A percentile compares a stretch with the other conserved stretches of the same genome.
phyloP scores from a whole-genome alignment of 208 protist species.

The Naegleria gruberi region DNA sequence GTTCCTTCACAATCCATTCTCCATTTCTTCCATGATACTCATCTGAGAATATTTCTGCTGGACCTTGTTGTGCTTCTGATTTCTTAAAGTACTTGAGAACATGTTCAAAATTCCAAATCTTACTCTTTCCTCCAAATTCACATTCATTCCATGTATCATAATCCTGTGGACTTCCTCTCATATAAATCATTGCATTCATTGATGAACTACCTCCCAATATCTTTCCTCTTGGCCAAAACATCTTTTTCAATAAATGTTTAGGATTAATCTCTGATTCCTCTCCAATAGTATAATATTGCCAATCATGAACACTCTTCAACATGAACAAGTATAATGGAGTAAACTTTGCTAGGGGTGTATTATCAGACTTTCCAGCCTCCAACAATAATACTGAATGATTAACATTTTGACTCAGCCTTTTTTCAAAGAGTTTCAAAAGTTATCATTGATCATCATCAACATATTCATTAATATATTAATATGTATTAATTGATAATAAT shows the following conservation, averaged over 20 bases:
- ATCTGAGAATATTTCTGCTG: background rate
- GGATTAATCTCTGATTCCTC: background rate
- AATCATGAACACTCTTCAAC: conserved; percentile 5
- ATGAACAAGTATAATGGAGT: background rate
- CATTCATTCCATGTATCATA: background rate
- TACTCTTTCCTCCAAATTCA: no score
- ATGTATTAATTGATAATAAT: no score
- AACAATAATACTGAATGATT: conserved; percentile 37
- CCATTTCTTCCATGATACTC: background rate
- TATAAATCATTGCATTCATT: conserved; percentile 31
- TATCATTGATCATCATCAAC: no score
- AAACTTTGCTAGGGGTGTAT: background rate
- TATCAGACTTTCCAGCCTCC: conserved; percentile 28
- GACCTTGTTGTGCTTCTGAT: background rate
- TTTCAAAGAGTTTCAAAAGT: no score
- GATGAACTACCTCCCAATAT: conserved; percentile 27
- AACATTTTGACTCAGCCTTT: no score
- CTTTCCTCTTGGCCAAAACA: conserved; percentile 35
- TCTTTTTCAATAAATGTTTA: background rate
- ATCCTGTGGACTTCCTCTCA: background rate
- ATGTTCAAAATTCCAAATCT: background rate
- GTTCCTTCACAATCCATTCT: background rate
- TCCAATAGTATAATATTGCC: background rate
- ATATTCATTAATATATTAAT: no score
- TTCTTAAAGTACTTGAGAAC: background rate